phyloP scores from a whole-genome alignment of 371 early-diverging fungal genomes.

The Mortierella sp. region DNA sequence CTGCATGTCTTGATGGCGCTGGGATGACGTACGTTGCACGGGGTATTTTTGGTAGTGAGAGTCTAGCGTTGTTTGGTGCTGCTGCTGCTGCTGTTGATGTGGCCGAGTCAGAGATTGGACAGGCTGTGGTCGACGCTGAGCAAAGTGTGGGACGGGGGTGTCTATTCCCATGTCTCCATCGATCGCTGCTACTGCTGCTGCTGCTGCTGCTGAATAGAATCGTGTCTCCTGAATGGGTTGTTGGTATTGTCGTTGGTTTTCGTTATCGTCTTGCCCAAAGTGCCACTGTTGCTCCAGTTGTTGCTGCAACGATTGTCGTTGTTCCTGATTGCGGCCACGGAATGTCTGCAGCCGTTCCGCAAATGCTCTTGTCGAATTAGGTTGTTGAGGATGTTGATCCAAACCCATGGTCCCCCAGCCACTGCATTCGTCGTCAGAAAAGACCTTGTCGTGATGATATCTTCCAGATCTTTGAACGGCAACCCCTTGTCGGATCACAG shows the following conservation, averaged over 20 bases:
- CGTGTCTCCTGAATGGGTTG: slow-evolving; percentile 4
- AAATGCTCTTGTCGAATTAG: neutral
- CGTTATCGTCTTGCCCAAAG: slow-evolving; percentile 1
- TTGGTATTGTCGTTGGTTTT: slow-evolving; percentile 1
- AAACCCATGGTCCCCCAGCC: slow-evolving; percentile 19
- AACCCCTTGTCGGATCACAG: slow-evolving; percentile 4
- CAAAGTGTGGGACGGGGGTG: slow-evolving; percentile 7
- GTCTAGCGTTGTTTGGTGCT: neutral
- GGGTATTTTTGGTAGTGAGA: neutral
- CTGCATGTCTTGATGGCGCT: slow-evolving; percentile 47
- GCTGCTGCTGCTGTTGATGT: slow-evolving; percentile 10
- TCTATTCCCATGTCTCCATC: slow-evolving; percentile 1
- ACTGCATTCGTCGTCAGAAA: slow-evolving; percentile 38
- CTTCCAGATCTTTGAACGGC: slow-evolving; percentile 20
- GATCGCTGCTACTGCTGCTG: slow-evolving; percentile 5
- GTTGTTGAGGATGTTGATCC: slow-evolving; percentile 2
- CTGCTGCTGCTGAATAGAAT: slow-evolving; percentile 22
- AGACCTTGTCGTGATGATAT: slow-evolving; percentile 9
- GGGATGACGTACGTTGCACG: neutral
- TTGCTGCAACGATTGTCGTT: slow-evolving; percentile 21
- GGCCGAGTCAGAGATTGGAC: neutral
- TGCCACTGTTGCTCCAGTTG: slow-evolving; percentile 20
- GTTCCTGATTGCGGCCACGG: slow-evolving; percentile 9
- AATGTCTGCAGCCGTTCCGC: slow-evolving; percentile 9
- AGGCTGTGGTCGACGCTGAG: slow-evolving; percentile 8